Evolutionary conservation across 495 filamentous ascomycete genomes (phyloP), one percentile per base, ranked within the genome.

Genomic region (Pseudomonodictys pantanalensis): DNA sequence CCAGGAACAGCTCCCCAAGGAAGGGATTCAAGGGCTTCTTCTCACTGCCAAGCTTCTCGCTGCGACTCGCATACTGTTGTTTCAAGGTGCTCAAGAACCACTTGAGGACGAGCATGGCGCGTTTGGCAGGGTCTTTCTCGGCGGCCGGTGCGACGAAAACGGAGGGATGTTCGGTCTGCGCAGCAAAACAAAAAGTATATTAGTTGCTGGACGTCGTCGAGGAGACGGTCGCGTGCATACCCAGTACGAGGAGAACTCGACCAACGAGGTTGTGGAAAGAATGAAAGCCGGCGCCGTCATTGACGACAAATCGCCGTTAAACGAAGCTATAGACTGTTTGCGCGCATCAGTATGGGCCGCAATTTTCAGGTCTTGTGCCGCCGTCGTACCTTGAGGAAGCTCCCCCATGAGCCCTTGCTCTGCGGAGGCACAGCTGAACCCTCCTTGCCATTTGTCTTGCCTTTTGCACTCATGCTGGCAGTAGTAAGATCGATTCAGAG

Each of bases 71-170:
- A 72, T 97, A 97, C 66, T 96, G 91, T 73, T 95, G 90, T 78
- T 92, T 95, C 52, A 98, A 80, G 3, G 93, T 97, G 67, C 85
- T 92, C 55, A 98, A 79, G 76, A 98, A 98, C 93, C 93, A 98
- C 72, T 93, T 96, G 52, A 97, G 77, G 18, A 98, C 95, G 8
- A 91, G 77, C 56, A 97, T 73, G 7, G 91, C 86, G 52, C 93
- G 83, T 78, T 92, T 95, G 58, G 84, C 83, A 1, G 92, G 83
- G 68, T 96, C 87, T 18, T 81, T 52, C 72, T 97, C 93, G 45
- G 80, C 79, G 20, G 90, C 87, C 1, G 92, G 90, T 5, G 93
- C 92, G 29, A 90, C 84, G 68, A 98, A 93, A 52, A 95, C 75
- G 58, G 82, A 78, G 1, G 93, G 93, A 69, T 97, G 92, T 74